Conservation (phyloP, 331 rosid genomes). For the Pyrus hybrid region DNA sequence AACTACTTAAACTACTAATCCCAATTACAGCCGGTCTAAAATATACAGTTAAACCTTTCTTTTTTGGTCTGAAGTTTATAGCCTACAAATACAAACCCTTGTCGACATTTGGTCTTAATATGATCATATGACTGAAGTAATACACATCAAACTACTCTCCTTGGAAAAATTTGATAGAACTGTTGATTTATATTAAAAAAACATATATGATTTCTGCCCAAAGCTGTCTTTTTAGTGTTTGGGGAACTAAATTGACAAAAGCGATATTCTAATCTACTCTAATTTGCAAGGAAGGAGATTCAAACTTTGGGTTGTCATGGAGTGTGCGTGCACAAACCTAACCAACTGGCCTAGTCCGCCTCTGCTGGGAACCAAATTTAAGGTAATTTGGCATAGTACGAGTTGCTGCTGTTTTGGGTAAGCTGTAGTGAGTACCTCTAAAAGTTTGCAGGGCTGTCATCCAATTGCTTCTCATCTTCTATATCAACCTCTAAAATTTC, state of each 20-base stretch:
- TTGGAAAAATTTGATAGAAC: background rate
- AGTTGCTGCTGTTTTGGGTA: background rate
- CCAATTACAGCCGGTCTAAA: too few species aligned
- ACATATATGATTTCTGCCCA: background rate
- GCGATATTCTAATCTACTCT: background rate
- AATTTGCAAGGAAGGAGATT: background rate
- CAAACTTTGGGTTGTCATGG: background rate
- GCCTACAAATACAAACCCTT: too few species aligned
- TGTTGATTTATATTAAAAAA: too few species aligned
- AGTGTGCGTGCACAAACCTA: background rate
- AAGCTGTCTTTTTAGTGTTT: background rate
- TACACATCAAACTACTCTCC: too few species aligned
- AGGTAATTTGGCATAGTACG: background rate
- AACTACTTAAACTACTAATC: too few species aligned
- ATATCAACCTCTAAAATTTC: slow-evolving; percentile 92
- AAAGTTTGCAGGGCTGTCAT: slow-evolving; percentile 84
- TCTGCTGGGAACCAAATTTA: background rate
- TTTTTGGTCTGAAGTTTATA: too few species aligned
- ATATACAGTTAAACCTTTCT: too few species aligned
- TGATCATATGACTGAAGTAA: too few species aligned
- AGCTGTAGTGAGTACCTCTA: slow-evolving; percentile 19
- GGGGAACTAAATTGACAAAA: background rate
- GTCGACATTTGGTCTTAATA: too few species aligned
- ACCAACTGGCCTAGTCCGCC: background rate
- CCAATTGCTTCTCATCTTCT: slow-evolving; percentile 90